Conservation (phyloP, 116 monocot species). For the Iris pallida region DNA sequence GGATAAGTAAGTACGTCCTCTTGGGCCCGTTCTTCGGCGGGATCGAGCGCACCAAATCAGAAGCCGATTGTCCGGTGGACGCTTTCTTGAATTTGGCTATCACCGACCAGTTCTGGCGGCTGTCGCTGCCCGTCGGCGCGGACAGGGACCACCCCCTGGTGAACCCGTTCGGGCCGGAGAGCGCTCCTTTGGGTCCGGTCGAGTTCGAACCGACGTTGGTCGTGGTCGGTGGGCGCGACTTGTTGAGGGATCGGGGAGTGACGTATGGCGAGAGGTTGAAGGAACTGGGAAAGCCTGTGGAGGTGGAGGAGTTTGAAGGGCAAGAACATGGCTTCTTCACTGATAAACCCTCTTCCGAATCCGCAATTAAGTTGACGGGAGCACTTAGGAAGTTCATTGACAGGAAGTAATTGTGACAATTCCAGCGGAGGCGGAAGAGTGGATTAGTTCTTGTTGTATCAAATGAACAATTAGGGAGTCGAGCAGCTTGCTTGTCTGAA, state of each 20-base stretch:
- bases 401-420: too few relatives aligned
- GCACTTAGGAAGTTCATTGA: constrained; percentile 1
- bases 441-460: too few relatives aligned
- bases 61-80: constrained; percentile 45
- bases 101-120: constrained; percentile 52
- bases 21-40: constrained; percentile 61
- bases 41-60: constrained; percentile 32
- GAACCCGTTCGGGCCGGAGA: constrained; percentile 59
- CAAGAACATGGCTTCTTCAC: constrained; percentile 61
- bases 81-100: constrained; percentile 50
- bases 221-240: constrained; percentile 50
- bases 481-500: too few relatives aligned
- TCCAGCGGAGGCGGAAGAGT: too few relatives aligned
- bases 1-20: constrained; percentile 33
- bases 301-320: constrained; percentile 43
- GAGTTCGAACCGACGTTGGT: constrained; percentile 41
- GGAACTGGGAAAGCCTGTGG: constrained; percentile 53
- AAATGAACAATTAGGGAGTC: too few relatives aligned
- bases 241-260: constrained; percentile 46
- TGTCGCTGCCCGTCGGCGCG: constrained; percentile 45
- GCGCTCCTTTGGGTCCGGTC: constrained; percentile 15
- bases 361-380: constrained; percentile 35
- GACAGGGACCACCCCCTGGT: constrained; percentile 40
- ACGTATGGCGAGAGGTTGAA: constrained; percentile 42
- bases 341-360: constrained; percentile 25